These are phyloP conservation scores for Acrocalymma vagum DNA, from an alignment of 2,329 filamentous ascomycete species.

Conservation along the genomic window DNA sequence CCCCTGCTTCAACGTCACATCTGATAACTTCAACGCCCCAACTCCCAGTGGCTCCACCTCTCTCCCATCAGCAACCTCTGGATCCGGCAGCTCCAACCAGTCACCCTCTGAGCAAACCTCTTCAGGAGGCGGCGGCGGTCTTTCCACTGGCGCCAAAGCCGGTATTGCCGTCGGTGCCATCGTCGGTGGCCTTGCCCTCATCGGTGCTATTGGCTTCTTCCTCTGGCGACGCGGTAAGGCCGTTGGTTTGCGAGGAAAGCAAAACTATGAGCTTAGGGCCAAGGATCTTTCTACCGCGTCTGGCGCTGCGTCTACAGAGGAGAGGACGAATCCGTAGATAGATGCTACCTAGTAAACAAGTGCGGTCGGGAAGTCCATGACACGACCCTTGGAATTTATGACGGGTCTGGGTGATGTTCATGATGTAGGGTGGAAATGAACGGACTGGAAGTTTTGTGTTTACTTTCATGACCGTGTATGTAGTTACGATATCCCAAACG, in stretches of 20 bases:
- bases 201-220: conserved; percentile 31
- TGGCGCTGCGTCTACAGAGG: too few species aligned
- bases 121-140: conserved; percentile 18
- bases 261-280: conserved; percentile 34
- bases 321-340: too few species aligned
- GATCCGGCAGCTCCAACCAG: conserved; percentile 18
- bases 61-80: conserved; percentile 31
- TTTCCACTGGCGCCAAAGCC: conserved; percentile 54
- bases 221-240: conserved; percentile 27
- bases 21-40: conserved; percentile 42
- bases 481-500: too few species aligned
- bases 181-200: conserved; percentile 27
- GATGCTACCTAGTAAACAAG: too few species aligned
- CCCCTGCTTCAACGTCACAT: conserved; percentile 58
- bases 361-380: too few species aligned
- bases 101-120: too few species aligned
- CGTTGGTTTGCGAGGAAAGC: conserved; percentile 26
- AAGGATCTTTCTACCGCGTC: conserved; percentile 20
- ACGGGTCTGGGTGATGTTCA: too few species aligned
- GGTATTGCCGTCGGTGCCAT: conserved; percentile 51
- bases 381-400: too few species aligned
- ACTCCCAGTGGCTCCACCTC: conserved; percentile 19
- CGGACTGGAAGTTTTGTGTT: too few species aligned
- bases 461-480: too few species aligned
- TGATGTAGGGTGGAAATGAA: too few species aligned